A percentile compares a stretch with the other conserved stretches of the same genome.
phyloP scores from a whole-genome alignment of 75 land plant species.

The Gnetum montanum region DNA sequence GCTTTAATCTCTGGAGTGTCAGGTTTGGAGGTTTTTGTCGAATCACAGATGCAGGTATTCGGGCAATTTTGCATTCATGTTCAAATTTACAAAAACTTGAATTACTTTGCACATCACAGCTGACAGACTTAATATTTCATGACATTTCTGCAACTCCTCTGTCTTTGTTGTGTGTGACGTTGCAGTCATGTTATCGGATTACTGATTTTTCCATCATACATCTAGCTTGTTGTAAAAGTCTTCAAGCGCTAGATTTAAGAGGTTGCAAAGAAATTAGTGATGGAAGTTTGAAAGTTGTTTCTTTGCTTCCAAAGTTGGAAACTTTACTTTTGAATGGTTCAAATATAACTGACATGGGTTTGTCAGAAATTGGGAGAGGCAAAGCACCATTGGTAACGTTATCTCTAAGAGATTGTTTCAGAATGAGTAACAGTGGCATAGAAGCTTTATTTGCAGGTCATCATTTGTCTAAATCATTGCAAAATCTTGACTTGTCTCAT shows the following conservation, averaged over 20 bases:
- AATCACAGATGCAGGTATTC: constrained; percentile 84
- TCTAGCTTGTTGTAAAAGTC: constrained; percentile 48
- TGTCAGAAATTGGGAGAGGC: constrained; percentile 36
- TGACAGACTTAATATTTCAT: constrained; percentile 87
- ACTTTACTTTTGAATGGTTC: constrained; percentile 55
- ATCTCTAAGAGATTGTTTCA: constrained; percentile 73
- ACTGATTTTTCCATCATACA: constrained; percentile 48
- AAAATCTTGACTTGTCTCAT: constrained; percentile 67
- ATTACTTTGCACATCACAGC: constrained; percentile 53
- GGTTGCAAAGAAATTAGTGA: constrained; percentile 84
- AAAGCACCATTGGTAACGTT: constrained; percentile 39
- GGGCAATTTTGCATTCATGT: constrained; percentile 80
- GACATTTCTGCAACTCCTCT: constrained; percentile 85
- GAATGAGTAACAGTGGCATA: constrained; percentile 69
- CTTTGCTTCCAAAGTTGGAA: constrained; percentile 43
- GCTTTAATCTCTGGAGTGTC: constrained; percentile 68
- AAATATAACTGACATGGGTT: constrained; percentile 69
- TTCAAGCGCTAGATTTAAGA: constrained; percentile 63
- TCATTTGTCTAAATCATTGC: constrained; percentile 30
- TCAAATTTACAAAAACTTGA: constrained; percentile 61
- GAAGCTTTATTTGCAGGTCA: constrained; percentile 42
- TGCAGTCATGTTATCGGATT: constrained; percentile 63
- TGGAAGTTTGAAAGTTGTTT: constrained; percentile 54
- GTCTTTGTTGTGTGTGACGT: constrained; percentile 51
- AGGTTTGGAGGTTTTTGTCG: constrained; percentile 91